phyloP scores from a whole-genome alignment of 257 asterid species.

The Nicotiana paniculata region DNA sequence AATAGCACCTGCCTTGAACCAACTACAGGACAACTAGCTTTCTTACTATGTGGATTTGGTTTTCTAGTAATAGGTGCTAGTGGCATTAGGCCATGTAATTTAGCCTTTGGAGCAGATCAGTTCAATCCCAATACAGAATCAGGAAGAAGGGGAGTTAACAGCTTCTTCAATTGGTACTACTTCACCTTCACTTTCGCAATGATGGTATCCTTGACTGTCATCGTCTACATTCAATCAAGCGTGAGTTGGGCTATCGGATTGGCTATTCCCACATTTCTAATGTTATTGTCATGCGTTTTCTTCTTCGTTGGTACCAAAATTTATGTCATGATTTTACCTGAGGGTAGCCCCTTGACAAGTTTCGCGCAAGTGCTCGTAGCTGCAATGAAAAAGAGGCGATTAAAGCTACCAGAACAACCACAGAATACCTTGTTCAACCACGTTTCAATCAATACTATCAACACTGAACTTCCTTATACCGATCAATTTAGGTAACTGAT shows the following conservation, averaged over 20 bases:
- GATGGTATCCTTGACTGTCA: constrained; percentile 18
- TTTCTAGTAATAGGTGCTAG: constrained; percentile 18
- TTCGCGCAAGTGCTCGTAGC: constrained; percentile 21
- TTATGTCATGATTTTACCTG: constrained; percentile 16
- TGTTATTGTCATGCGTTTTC: constrained; percentile 20
- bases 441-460: constrained; percentile 6
- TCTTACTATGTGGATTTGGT: constrained; percentile 15
- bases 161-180: constrained; percentile 35
- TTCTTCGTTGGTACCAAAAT: constrained; percentile 24
- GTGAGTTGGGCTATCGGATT: constrained; percentile 23
- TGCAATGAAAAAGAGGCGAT: constrained; percentile 17
- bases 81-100: constrained; percentile 27
- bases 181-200: constrained; percentile 24
- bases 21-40: constrained; percentile 19
- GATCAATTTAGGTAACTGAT: constrained; percentile 24
- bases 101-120: constrained; percentile 33
- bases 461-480: constrained; percentile 18
- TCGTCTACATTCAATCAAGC: constrained; percentile 22
- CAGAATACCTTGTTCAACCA: constrained; percentile 13
- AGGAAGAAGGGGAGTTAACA: constrained; percentile 23
- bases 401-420: constrained; percentile 16
- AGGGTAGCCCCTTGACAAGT: constrained; percentile 30
- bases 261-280: constrained; percentile 19
- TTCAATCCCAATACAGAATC: constrained; percentile 24
- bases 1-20: constrained; percentile 8